A percentile compares a stretch with the other conserved stretches of the same genome.
Evolutionary conservation across 176 grass and related monocot species (phyloP).

Genomic region (Raddia guianensis): DNA sequence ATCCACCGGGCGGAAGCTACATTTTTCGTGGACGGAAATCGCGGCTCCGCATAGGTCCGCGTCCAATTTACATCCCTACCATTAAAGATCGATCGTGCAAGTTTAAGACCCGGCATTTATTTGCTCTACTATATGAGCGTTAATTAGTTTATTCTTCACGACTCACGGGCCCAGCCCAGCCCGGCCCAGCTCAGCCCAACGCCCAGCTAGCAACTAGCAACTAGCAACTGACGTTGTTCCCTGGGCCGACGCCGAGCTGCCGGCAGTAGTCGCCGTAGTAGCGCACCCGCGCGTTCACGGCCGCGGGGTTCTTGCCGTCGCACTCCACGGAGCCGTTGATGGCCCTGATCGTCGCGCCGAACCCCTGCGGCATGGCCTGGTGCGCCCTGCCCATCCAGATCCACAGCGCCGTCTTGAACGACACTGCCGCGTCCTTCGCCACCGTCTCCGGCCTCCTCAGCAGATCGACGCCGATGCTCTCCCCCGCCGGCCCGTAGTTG

Average conservation of each 20-base stretch:
- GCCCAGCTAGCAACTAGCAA: no score
- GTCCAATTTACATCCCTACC: no score
- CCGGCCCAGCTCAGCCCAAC: no score
- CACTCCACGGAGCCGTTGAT: slow-evolving; percentile 43
- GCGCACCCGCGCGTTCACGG: not conserved
- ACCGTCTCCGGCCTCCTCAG: slow-evolving; percentile 53
- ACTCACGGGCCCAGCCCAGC: no score
- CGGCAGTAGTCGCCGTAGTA: slow-evolving; percentile 39
- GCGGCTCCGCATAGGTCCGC: no score
- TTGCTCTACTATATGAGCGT: not conserved
- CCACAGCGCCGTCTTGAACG: slow-evolving; percentile 68
- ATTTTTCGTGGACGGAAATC: no score
- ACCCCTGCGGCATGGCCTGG: slow-evolving; percentile 47
- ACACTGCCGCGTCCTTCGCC: slow-evolving; percentile 51
- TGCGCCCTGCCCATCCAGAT: slow-evolving; percentile 72
- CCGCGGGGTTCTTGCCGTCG: not conserved
- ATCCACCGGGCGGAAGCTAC: no score
- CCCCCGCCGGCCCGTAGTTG: slow-evolving; percentile 79
- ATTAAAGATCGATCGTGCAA: no score
- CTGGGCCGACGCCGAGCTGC: slow-evolving; percentile 36
- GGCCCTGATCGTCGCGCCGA: slow-evolving; percentile 54
- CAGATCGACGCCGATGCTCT: slow-evolving; percentile 58
- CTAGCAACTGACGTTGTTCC: slow-evolving; percentile 31
- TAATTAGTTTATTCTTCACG: no score
- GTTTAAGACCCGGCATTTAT: no score